Evolutionary conservation across 176 grass and related monocot genomes (phyloP).

Genomic region (Hsuehochloa calcarea): DNA sequence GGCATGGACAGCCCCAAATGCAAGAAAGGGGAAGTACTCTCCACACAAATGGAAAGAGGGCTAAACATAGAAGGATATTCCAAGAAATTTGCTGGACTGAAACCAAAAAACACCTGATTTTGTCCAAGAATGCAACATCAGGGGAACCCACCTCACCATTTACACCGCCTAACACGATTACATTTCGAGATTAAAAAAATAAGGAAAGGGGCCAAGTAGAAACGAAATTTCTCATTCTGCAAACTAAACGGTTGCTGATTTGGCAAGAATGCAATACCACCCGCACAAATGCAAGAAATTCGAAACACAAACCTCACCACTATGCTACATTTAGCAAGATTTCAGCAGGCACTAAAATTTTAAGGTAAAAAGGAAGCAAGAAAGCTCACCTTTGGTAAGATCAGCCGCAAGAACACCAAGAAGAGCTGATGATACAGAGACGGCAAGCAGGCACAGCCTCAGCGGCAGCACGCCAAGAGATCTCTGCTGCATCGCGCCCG

Average conservation of each 20-base stretch:
- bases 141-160: neutral
- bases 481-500: slow-evolving; percentile 40
- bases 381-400: slow-evolving; percentile 45
- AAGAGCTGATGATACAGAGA: slow-evolving; percentile 37
- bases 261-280: neutral
- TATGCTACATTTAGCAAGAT: slow-evolving; percentile 30
- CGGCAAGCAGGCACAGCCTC: slow-evolving; percentile 41
- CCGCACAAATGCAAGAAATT: neutral
- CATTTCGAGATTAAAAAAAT: neutral
- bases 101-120: slow-evolving; percentile 6
- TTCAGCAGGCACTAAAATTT: slow-evolving; percentile 15
- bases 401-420: slow-evolving; percentile 37
- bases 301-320: neutral
- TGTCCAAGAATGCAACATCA: neutral
- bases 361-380: slow-evolving; percentile 17
- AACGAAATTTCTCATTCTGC: neutral
- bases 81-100: neutral
- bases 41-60: neutral
- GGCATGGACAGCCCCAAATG: neutral
- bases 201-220: neutral
- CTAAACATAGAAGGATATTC: slow-evolving; percentile 1
- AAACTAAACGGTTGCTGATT: neutral
- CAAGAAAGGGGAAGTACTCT: neutral
- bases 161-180: neutral
- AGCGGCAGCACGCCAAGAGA: slow-evolving; percentile 36